phyloP scores from a whole-genome alignment of 78 protist genomes.

The Pelomyxa schiedti region DNA sequence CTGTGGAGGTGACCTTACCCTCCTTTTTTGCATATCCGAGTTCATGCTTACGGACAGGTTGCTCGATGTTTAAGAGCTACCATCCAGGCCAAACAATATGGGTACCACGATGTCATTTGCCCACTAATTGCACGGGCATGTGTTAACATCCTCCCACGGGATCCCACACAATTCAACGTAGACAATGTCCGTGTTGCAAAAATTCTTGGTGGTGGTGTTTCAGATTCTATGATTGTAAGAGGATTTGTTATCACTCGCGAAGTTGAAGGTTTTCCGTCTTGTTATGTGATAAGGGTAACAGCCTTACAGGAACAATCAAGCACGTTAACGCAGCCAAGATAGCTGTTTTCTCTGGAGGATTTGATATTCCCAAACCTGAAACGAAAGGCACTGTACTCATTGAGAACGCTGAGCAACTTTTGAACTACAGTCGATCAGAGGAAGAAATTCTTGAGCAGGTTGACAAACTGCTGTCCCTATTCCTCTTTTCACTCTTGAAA shows the following conservation, averaged over 20 bases:
- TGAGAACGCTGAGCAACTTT: slow-evolving; percentile 77
- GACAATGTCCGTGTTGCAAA: slow-evolving; percentile 95
- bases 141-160: slow-evolving; percentile 48
- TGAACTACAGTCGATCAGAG: slow-evolving; percentile 69
- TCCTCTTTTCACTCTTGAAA: slow-evolving; percentile 6
- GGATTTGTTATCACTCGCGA: slow-evolving; percentile 86
- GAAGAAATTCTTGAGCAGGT: slow-evolving; percentile 63
- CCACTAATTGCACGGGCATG: slow-evolving; percentile 83
- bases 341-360: slow-evolving; percentile 80
- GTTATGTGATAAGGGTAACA: background rate
- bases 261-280: slow-evolving; percentile 32
- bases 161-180: slow-evolving; percentile 80
- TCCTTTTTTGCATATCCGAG: slow-evolving; percentile 6
- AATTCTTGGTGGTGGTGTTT: slow-evolving; percentile 82
- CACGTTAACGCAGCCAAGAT: slow-evolving; percentile 69
- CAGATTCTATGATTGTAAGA: slow-evolving; percentile 48
- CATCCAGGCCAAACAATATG: slow-evolving; percentile 85
- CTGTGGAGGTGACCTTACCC: slow-evolving; percentile 8
- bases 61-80: slow-evolving; percentile 48
- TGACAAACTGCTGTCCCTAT: background rate
- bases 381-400: slow-evolving; percentile 93
- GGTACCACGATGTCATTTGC: slow-evolving; percentile 75
- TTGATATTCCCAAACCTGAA: slow-evolving; percentile 89
- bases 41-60: slow-evolving; percentile 23
- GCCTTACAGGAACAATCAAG: slow-evolving; percentile 59